Percentiles rank a stretch among this genome's conserved stretches.
These are phyloP conservation scores for Umbelopsis isabellina DNA, from an alignment of 192 early-diverging fungal species.

Conservation along the genomic window DNA sequence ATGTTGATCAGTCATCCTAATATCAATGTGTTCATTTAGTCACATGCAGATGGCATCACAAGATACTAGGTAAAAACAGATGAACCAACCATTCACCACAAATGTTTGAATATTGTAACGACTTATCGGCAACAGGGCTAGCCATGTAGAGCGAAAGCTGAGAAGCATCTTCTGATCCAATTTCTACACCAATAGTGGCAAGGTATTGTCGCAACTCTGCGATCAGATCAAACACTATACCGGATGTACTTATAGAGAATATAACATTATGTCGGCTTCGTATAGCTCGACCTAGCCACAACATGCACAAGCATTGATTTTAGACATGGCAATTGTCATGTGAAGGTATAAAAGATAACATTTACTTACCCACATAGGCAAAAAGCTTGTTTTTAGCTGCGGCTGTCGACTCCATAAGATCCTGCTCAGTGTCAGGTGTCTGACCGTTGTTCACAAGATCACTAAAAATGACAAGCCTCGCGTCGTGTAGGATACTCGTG, in stretches of 20 bases:
- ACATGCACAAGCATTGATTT: not conserved
- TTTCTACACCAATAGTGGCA: slow-evolving; percentile 54
- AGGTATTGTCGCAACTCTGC: slow-evolving; percentile 60
- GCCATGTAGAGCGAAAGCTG: slow-evolving; percentile 71
- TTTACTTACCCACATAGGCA: slow-evolving; percentile 36
- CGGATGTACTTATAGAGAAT: slow-evolving; percentile 68
- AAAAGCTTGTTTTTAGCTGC: slow-evolving; percentile 41
- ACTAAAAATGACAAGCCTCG: slow-evolving; percentile 45
- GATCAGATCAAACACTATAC: slow-evolving; percentile 77
- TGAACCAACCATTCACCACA: slow-evolving; percentile 77
- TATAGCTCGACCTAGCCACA: slow-evolving; percentile 28
- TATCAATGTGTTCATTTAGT: not conserved
- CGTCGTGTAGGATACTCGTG: slow-evolving; percentile 43
- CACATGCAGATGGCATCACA: not conserved
- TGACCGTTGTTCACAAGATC: slow-evolving; percentile 44
- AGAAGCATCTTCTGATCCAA: slow-evolving; percentile 29
- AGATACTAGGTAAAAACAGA: not conserved
- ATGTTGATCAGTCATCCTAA: slow-evolving; percentile 63
- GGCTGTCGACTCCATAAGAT: not conserved
- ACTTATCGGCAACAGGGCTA: slow-evolving; percentile 75
- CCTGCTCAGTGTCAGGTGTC: not conserved
- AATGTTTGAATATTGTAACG: slow-evolving; percentile 81
- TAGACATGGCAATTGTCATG: not conserved
- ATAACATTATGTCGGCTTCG: slow-evolving; percentile 67
- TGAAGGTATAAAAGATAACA: slow-evolving; percentile 18